A percentile compares a stretch with the other conserved stretches of the same genome.
Evolutionary conservation across 179 eudicot species (phyloP).

Genomic region (Silene coronaria): DNA sequence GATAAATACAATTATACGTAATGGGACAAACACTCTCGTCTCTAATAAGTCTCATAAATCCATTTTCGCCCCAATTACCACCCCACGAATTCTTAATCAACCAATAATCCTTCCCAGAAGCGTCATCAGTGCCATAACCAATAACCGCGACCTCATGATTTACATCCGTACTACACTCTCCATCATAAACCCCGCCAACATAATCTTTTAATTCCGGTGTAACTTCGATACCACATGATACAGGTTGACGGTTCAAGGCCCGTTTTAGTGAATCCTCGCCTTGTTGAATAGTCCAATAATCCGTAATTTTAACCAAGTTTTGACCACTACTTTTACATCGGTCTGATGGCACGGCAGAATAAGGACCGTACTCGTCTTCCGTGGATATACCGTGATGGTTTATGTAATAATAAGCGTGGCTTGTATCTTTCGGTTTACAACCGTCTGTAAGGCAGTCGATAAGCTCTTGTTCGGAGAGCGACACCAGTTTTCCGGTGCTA

Average conservation of each 20-base stretch:
- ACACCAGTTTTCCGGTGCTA: slow-evolving; percentile 25
- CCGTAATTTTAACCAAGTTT: slow-evolving; percentile 21
- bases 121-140: slow-evolving; percentile 33
- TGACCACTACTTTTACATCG: slow-evolving; percentile 15
- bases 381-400: slow-evolving; percentile 29
- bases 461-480: slow-evolving; percentile 41
- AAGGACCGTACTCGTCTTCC: slow-evolving; percentile 31
- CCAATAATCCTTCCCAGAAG: slow-evolving; percentile 15
- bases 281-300: slow-evolving; percentile 22
- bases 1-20: no score
- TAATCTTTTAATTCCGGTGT: no score
- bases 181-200: background rate
- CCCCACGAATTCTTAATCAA: slow-evolving; percentile 15
- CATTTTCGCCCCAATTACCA: no score
- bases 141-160: slow-evolving; percentile 22
- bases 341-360: slow-evolving; percentile 12
- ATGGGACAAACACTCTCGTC: background rate
- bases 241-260: background rate
- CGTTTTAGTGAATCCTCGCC: slow-evolving; percentile 8
- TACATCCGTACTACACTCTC: no score
- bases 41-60: no score
- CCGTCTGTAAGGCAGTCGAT: slow-evolving; percentile 31
- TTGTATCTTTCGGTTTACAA: slow-evolving; percentile 15
- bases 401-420: slow-evolving; percentile 28
- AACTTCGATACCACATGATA: background rate